Base-by-base conservation (phyloP, 2,329 filamentous ascomycete genomes). In the Myotisia sp. region DNA sequence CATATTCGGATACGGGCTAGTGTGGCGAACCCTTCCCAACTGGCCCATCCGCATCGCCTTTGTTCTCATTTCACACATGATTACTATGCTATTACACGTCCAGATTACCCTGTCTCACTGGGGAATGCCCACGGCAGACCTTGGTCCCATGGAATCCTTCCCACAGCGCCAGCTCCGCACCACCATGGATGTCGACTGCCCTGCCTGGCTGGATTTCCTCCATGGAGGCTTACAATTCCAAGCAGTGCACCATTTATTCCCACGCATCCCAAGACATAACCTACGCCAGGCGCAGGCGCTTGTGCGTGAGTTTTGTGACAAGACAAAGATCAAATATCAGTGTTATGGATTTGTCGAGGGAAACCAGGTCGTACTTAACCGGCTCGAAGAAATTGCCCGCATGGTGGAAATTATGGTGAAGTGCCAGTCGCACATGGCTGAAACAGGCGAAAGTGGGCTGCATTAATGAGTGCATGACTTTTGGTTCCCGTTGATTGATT, bases 51-150 rank as follows among this genome's bases (percentile, higher is more conserved):
- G 84, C 14, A 67, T 87, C 37, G 59, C 69, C 31, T 92, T 83
- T 53, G 64, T 93, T 47, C 64, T 92, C 53, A 60, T 90, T 49
- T 85, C 79, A 48, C 83, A 92, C 52, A 70, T 83, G 50, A 68
- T 83, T 19, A 82, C 83, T 5, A 79, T 80, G 56, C 78, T 84
- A 2, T 63, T 93, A 29, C 85, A 93, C 54, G 70, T 86, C 8
- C 85, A 93, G 54, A 92, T 93, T 52, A 90, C 84, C 0, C 70
- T 92, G 12, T 90, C 81, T 3, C 85, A 93, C 57, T 93, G 90
- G 57, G 81, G 81, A 44, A 93, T 92, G 84, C 86, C 81, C 47
- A 93, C 85, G 0, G 70, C 81, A 6, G 82, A 93, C 47, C 66
- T 92, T 9, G 85, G 85, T 0, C 74, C 79, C 1, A 66, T 76